A percentile compares a stretch with the other conserved stretches of the same genome.
Evolutionary conservation across 2,329 filamentous ascomycete species (phyloP).

Genomic region (Periconia sp.): DNA sequence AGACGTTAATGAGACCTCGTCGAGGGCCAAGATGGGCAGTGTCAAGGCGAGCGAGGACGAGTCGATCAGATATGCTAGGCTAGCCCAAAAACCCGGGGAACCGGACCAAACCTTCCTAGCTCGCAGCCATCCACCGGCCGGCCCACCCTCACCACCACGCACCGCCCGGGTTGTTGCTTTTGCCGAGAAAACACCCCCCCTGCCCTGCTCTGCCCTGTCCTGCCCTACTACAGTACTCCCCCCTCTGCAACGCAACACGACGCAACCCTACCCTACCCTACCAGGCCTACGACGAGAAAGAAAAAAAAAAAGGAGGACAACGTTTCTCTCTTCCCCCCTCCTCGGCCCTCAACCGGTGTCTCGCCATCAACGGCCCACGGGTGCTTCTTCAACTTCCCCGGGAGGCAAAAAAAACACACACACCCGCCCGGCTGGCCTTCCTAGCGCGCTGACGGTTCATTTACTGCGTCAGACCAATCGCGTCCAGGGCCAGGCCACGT

Average conservation of each 20-base stretch:
- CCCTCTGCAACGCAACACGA: no score
- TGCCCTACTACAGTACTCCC: no score
- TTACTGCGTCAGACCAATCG: neutral
- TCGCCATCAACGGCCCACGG: neutral
- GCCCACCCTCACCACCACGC: neutral
- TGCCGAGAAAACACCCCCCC: neutral
- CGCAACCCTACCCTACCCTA: no score
- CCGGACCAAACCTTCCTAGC: slow-evolving; percentile 25
- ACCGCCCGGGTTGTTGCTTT: neutral
- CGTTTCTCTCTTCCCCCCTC: neutral
- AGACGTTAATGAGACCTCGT: slow-evolving; percentile 7
- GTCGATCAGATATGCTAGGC: slow-evolving; percentile 31
- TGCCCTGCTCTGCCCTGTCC: no score
- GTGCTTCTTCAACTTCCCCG: neutral
- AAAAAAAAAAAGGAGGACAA: no score
- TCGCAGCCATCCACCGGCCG: slow-evolving; percentile 5
- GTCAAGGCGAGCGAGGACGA: slow-evolving; percentile 34
- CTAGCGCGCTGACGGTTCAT: neutral
- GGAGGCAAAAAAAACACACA: neutral
- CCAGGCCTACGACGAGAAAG: no score
- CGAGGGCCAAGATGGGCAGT: slow-evolving; percentile 37
- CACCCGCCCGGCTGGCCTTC: neutral
- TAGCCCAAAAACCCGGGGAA: slow-evolving; percentile 28
- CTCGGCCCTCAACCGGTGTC: neutral
- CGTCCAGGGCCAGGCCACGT: neutral